Evolutionary conservation across 257 asterid species (phyloP).

Genomic region (Salvia splendens): DNA sequence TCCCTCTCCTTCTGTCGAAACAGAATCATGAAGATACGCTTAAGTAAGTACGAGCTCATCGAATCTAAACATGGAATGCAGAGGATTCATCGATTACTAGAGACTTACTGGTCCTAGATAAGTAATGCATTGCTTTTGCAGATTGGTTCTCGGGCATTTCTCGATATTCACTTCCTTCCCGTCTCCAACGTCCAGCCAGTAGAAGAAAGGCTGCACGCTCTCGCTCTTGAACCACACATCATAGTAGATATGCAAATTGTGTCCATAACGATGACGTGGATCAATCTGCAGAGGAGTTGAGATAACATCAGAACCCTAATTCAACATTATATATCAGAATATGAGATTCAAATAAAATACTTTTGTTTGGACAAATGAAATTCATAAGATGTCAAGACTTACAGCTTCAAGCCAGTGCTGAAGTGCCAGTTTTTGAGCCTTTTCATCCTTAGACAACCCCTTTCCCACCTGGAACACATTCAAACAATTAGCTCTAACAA

Average conservation of each 20-base stretch:
- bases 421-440: slow-evolving; percentile 87
- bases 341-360: too few relatives aligned
- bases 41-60: too few relatives aligned
- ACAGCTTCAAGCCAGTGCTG: slow-evolving; percentile 99
- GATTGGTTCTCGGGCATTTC: slow-evolving; percentile 68
- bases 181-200: slow-evolving; percentile 98
- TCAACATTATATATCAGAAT: too few relatives aligned
- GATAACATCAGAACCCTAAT: not conserved
- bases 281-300: slow-evolving; percentile 59
- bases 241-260: slow-evolving; percentile 84
- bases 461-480: slow-evolving; percentile 54
- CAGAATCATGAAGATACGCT: too few relatives aligned
- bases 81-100: too few relatives aligned
- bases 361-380: too few relatives aligned
- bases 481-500: too few relatives aligned
- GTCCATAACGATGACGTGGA: slow-evolving; percentile 97
- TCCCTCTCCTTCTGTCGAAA: slow-evolving; percentile 72
- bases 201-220: slow-evolving; percentile 88
- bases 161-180: slow-evolving; percentile 86
- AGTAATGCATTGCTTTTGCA: slow-evolving; percentile 83
- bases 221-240: slow-evolving; percentile 87
- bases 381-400: slow-evolving; percentile 34
- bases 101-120: slow-evolving; percentile 88
- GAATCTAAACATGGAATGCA: too few relatives aligned
- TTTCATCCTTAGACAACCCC: slow-evolving; percentile 92